Percentiles rank a stretch among this genome's conserved stretches.
phyloP scores from a whole-genome alignment of 202 grass and related monocot genomes.

The Cymbopogon flexuosus region DNA sequence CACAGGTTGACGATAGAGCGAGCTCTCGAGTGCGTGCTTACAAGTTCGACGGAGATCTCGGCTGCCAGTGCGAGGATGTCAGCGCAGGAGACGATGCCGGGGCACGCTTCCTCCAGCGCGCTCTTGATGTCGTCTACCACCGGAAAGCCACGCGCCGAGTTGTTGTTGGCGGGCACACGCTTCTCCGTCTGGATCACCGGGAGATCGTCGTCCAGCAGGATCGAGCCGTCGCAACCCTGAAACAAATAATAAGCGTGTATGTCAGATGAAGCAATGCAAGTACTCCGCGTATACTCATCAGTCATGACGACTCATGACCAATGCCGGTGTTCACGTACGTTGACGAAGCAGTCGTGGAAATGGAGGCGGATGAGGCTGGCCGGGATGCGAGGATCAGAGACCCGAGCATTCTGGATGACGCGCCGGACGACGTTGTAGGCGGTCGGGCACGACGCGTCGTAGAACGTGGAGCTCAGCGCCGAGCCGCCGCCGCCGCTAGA shows the following conservation, averaged over 20 bases:
- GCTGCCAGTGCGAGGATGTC: slow-evolving; percentile 55
- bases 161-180: not conserved
- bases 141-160: slow-evolving; percentile 26
- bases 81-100: slow-evolving; percentile 61
- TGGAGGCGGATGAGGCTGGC: slow-evolving; percentile 54
- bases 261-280: not conserved
- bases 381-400: not conserved
- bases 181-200: slow-evolving; percentile 36
- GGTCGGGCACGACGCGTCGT: not conserved
- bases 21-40: not conserved
- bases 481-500: too few relatives aligned
- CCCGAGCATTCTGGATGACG: slow-evolving; percentile 6
- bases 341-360: slow-evolving; percentile 85
- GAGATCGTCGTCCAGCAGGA: slow-evolving; percentile 44
- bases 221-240: slow-evolving; percentile 49
- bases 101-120: slow-evolving; percentile 40
- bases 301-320: too few relatives aligned
- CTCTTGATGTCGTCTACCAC: slow-evolving; percentile 40
- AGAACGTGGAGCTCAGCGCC: slow-evolving; percentile 8
- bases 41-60: slow-evolving; percentile 30
- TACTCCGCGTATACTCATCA: too few relatives aligned
- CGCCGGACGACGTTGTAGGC: not conserved
- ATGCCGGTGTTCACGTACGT: too few relatives aligned
- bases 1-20: too few relatives aligned
- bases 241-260: not conserved